Evolutionary conservation across 345 rosid genomes (phyloP).

Genomic region (Lepidium didymum): DNA sequence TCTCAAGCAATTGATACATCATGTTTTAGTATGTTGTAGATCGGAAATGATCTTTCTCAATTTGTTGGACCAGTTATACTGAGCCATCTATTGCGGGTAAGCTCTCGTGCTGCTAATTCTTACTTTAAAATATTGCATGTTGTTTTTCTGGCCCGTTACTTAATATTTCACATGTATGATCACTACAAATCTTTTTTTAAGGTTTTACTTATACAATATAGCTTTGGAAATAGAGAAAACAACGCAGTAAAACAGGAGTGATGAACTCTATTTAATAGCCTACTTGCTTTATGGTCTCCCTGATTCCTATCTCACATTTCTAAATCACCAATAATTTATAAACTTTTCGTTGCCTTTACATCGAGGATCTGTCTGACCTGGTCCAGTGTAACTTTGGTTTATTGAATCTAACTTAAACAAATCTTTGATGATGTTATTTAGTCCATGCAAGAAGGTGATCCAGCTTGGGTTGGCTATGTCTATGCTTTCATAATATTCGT

Average conservation of each 20-base stretch:
- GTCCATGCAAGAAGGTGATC: conserved; percentile 94
- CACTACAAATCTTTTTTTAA: not conserved
- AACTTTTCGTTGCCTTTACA: not conserved
- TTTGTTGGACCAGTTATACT: conserved; percentile 77
- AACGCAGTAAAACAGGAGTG: not conserved
- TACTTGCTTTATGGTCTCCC: not conserved
- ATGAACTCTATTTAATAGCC: not conserved
- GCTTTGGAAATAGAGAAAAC: not conserved
- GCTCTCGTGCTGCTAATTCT: not conserved
- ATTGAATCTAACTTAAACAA: not conserved
- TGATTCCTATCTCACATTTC: not conserved
- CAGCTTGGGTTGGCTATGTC: conserved; percentile 79
- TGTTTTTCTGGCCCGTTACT: not conserved
- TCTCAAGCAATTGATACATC: conserved; percentile 17
- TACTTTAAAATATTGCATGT: not conserved
- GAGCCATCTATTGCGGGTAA: conserved; percentile 74
- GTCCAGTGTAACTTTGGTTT: not conserved
- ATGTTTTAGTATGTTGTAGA: conserved; percentile 45
- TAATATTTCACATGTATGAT: not conserved
- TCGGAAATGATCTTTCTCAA: conserved; percentile 75
- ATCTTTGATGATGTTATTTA: conserved; percentile 29
- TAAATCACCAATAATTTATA: not conserved
- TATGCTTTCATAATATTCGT: conserved; percentile 77
- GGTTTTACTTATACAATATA: not conserved
- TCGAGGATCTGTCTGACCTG: not conserved